Base-by-base conservation (phyloP, 2,329 filamentous ascomycete genomes). In the Ploettnerulaceae sp. region DNA sequence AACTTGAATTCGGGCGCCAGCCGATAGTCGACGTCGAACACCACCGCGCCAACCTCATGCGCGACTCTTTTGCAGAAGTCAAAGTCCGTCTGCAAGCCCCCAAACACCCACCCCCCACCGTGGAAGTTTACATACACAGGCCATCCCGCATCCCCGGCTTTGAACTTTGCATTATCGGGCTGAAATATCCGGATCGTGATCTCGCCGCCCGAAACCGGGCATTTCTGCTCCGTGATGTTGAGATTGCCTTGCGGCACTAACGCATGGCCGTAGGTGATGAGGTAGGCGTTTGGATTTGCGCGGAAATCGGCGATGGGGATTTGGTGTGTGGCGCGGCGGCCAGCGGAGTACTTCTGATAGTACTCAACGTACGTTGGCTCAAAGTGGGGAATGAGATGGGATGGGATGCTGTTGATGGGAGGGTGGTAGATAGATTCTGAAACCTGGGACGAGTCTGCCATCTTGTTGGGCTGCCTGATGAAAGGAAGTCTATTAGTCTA, bases 1-100 rank as follows among this genome's bases (percentile, higher is more conserved):
- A 71, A 75, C 14, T 64, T 64, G 52, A 70, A 59, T 47, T 74
- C 68, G 0, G 72, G 72, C 1, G 70, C 69, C 8, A 74, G 60
- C 4, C 56, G 48, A 40, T 71, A 71, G 47, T 70, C 68, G 18
- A 71, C 66, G 50, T 71, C 69, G 51, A 72, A 68, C 1, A 58
- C 67, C 12, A 71, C 68, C 32, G 66, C 51, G 12, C 64, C 61
- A n/a, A 66, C 61, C 12, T 67, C 62, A 22, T 66, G 59, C 18
- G 67, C 65, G 9, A 71, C 45, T 15, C 61, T 58, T 51, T 70
- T 69, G 49, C 68, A 71, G 46, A 67, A 65, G 29, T 69, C 65
- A 50, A 67, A 62, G 35, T 71, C 68, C 1, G 55, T 57, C 4
- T 50, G 45, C 1, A 71, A 57, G 1, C 63, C 65, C 2, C 68